These are phyloP conservation scores for Botryotinia calthae DNA, from an alignment of 2,329 filamentous ascomycete species.

Conservation along the genomic window DNA sequence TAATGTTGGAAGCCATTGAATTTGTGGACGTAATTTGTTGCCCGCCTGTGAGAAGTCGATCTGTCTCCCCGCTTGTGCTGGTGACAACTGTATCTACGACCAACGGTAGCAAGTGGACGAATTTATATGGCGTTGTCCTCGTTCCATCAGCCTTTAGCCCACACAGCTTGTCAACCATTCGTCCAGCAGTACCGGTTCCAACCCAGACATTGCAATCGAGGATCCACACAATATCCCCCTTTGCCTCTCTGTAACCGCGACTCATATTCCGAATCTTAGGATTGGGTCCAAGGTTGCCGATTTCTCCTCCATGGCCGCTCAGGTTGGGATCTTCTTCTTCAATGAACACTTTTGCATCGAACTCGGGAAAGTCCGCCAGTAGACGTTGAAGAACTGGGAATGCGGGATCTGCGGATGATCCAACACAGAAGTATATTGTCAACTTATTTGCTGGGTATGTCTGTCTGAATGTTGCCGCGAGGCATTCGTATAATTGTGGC, in stretches of 20 bases:
- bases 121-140: constrained; percentile 67
- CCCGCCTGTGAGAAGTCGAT: constrained; percentile 28
- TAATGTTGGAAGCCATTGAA: constrained; percentile 38
- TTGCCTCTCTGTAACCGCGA: constrained; percentile 83
- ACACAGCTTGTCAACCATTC: constrained; percentile 85
- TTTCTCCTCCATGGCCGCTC: constrained; percentile 50
- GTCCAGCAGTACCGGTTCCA: constrained; percentile 69
- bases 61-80: constrained; percentile 31
- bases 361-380: constrained; percentile 67
- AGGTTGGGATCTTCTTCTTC: constrained; percentile 79
- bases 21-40: constrained; percentile 34
- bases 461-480: constrained; percentile 81
- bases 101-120: constrained; percentile 90
- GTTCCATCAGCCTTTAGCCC: constrained; percentile 58
- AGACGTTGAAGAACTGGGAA: constrained; percentile 70
- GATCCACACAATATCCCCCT: constrained; percentile 87
- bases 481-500: constrained; percentile 85
- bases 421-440: constrained; percentile 79
- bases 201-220: constrained; percentile 98
- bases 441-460: constrained; percentile 74
- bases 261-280: constrained; percentile 99
- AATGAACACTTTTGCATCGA: constrained; percentile 71
- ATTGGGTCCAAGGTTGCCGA: constrained; percentile 76
- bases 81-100: constrained; percentile 69
- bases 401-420: constrained; percentile 71